Percentiles rank a stretch among this genome's conserved stretches.
These are phyloP conservation scores for Thalassiosira pacifica DNA, from an alignment of 352 stramenopile genomes.

Conservation along the genomic window DNA sequence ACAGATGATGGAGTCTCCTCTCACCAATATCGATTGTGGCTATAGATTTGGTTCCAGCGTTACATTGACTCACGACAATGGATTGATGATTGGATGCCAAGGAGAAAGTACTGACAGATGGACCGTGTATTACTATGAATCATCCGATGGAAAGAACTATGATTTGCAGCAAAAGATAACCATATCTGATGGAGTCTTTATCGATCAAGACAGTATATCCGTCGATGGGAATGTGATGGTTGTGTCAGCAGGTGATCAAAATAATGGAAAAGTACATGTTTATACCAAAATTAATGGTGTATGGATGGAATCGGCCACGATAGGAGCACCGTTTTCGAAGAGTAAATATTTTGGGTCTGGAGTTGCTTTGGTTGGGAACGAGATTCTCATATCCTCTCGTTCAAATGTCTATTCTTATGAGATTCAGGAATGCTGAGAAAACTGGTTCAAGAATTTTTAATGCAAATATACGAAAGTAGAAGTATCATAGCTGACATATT, in stretches of 20 bases:
- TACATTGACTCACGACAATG: neutral
- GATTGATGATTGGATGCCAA: slow-evolving; percentile 9
- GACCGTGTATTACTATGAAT: neutral
- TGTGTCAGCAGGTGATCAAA: neutral
- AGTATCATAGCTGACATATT: no score
- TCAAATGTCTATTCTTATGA: neutral
- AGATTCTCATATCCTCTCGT: neutral
- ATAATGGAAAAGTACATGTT: neutral
- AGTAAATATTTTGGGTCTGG: slow-evolving; percentile 1
- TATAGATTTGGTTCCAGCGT: neutral
- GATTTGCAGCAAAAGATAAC: slow-evolving; percentile 6
- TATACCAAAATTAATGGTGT: slow-evolving; percentile 1
- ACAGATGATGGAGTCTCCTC: neutral
- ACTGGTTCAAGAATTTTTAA: no score
- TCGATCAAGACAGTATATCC: neutral
- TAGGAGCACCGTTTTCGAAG: neutral
- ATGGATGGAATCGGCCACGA: neutral
- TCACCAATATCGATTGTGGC: neutral
- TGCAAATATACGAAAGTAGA: no score
- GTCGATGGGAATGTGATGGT: slow-evolving; percentile 5
- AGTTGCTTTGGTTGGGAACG: neutral
- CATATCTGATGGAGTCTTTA: neutral
- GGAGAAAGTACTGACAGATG: neutral
- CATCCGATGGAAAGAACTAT: neutral
- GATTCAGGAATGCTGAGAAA: neutral